phyloP scores from a whole-genome alignment of 257 asterid species.

The Fraxinus americana region DNA sequence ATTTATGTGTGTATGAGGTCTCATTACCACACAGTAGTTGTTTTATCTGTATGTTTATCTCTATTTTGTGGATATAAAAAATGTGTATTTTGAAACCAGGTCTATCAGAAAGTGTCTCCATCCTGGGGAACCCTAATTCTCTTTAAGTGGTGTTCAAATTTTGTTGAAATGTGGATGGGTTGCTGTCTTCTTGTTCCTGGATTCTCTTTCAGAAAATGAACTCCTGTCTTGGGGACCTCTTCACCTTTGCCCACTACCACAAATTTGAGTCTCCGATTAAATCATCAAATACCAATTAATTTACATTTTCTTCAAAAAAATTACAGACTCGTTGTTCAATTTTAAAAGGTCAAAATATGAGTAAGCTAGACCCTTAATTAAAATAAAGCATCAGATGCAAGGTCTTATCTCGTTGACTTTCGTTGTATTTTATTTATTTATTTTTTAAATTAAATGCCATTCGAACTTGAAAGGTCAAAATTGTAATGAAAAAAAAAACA shows the following conservation, averaged over 20 bases:
- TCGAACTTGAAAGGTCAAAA: neutral
- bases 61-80: neutral
- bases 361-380: no score
- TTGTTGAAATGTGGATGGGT: conserved; percentile 26
- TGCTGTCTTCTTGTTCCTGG: conserved; percentile 44
- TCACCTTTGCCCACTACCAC: neutral
- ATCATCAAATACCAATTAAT: neutral
- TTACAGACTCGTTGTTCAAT: no score
- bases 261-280: no score
- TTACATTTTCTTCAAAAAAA: neutral
- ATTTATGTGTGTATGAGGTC: no score
- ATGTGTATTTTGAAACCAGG: neutral
- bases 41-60: neutral
- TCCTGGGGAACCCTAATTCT: conserved; percentile 44
- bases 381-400: no score
- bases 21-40: no score
- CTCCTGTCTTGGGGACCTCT: conserved; percentile 54
- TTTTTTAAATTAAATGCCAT: no score
- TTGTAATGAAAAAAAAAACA: neutral
- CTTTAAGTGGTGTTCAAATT: conserved; percentile 20
- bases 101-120: conserved; percentile 27
- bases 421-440: no score
- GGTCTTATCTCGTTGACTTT: no score
- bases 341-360: no score
- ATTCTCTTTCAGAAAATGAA: conserved; percentile 41